Evolutionary conservation across 768 basidiomycete species (phyloP), one percentile per base, ranked within the genome.

Genomic region (Leucosporidium creatinivorum): DNA sequence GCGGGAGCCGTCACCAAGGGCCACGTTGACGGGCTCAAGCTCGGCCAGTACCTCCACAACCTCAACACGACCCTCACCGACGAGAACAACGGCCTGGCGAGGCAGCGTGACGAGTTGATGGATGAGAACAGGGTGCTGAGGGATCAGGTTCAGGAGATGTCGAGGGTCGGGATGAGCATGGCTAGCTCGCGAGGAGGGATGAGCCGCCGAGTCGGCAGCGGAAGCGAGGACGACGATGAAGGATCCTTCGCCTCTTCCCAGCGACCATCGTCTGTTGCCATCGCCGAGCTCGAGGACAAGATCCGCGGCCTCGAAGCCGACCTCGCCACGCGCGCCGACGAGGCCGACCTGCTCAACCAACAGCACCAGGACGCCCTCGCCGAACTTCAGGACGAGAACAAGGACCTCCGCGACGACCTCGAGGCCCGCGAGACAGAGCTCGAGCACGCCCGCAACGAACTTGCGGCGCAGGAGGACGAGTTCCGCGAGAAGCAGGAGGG

Each of bases 11-110:
- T 83, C 30, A 85, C 83, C 81, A 87, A 57, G 9, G 62, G 63
- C 28, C 70, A 73, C 33, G 92, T 92, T 78, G 90, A 93, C 76
- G 88, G 88, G 3, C 83, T 83, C 23, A 94, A 92, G 78, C 78
- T 94, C 70, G 93, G 94, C 68, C 82, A 83, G 17, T 93, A 94
- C 77, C 77, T 94, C 74, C 89, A 93, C 78, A 86, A 87, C 15
- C 80, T 94, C 60, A 94, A 94, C 77, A 81, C 86, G 54, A 82
- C 87, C 63, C 76, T 94, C 63, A 88, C 89, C 72, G 88, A 91
- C 76, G 92, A 94, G 80, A 93, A 93, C 75, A 83, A 89, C 75
- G 78, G 75, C 18, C 80, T 93, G 12, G 76, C 85, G 8, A 51
- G 62, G 52, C 59, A 64, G 28, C 58, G 73, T 13, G 64, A 63